Evolutionary conservation across 371 early-diverging fungal genomes (phyloP), one percentile per base, ranked within the genome.

Genomic region (Coemansia sp.): DNA sequence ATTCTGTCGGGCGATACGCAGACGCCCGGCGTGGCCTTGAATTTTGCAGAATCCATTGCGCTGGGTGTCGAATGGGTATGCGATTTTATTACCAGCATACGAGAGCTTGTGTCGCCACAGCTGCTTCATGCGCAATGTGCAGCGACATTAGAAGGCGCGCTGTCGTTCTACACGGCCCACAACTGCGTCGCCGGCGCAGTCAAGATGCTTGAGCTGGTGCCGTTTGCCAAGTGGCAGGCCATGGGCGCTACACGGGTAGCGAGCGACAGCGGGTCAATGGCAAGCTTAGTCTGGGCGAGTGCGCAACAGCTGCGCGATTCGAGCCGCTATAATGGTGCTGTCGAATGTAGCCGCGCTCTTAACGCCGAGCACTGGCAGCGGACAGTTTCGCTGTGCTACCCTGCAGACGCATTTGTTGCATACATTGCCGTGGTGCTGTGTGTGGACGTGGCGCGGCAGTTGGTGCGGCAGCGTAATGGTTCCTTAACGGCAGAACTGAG

Each of bases 361-460:
- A 4, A 16, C 38, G 24, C 39, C 2, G 32, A 12, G n/a, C 9
- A 48, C n/a, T 74, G 74, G 74, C 70, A 70, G 16, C 29, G 31
- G 5, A 48, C 66, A 0, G 39, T 72, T 5, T 55, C 72, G n/a
- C 48, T 74, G 54, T 57, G 74, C 46, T 58, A 31, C 18, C 72
- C 74, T 1, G 58, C 49, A 6, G 29, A 55, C 16, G 44, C 49
- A n/a, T 57, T 60, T 9, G 49, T 74, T 7, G 74, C 72, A 0
- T 70, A 71, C 39, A 31, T 50, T 1, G 3, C 61, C 5, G 34
- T 58, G 31, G 29, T 36, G 12, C 61, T 49, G 54, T 74, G 69
- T 34, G 6, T 42, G 5, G 33, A 37, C 14, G 12, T 55, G 1
- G 69, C 69, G 1, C 60, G 47, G 2, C 24, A 57, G 24, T 29